These are phyloP conservation scores for Backusella australiensis DNA, from an alignment of 192 early-diverging fungal genomes.

Conservation along the genomic window DNA sequence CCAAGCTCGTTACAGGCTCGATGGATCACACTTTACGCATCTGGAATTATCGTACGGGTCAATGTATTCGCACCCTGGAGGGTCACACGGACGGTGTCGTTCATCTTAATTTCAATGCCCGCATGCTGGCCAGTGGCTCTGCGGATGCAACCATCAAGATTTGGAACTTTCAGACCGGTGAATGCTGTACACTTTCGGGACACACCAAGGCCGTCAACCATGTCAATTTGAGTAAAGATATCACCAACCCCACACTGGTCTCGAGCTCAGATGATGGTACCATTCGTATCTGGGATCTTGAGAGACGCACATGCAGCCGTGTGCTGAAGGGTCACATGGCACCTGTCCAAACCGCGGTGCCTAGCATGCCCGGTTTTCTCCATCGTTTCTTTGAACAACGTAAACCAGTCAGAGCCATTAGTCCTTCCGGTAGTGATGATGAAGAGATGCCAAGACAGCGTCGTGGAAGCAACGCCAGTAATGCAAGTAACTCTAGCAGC, in stretches of 20 bases:
- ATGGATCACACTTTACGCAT: slow-evolving; percentile 89
- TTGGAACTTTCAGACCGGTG: slow-evolving; percentile 74
- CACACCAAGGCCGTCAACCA: slow-evolving; percentile 90
- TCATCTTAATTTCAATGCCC: slow-evolving; percentile 76
- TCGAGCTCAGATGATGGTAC: slow-evolving; percentile 89
- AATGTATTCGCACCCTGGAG: slow-evolving; percentile 79
- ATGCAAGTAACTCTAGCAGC: background rate
- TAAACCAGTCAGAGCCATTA: background rate
- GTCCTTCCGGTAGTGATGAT: background rate
- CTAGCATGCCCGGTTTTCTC: slow-evolving; percentile 26
- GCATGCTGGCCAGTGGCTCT: slow-evolving; percentile 81
- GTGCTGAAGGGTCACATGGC: slow-evolving; percentile 68
- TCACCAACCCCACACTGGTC: slow-evolving; percentile 46
- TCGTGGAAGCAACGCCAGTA: slow-evolving; percentile 34
- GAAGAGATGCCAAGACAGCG: background rate
- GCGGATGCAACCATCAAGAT: slow-evolving; percentile 83
- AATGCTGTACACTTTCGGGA: slow-evolving; percentile 70
- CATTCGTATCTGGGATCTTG: slow-evolving; percentile 82
- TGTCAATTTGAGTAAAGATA: slow-evolving; percentile 70
- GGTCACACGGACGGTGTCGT: slow-evolving; percentile 78
- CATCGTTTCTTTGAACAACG: slow-evolving; percentile 32
- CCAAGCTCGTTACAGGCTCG: slow-evolving; percentile 89
- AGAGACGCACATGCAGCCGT: slow-evolving; percentile 59
- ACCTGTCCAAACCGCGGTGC: slow-evolving; percentile 58
- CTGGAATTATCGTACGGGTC: slow-evolving; percentile 89